Base-by-base conservation (phyloP, 805 yeast species). In the Zygosaccharomyces rouxii region DNA sequence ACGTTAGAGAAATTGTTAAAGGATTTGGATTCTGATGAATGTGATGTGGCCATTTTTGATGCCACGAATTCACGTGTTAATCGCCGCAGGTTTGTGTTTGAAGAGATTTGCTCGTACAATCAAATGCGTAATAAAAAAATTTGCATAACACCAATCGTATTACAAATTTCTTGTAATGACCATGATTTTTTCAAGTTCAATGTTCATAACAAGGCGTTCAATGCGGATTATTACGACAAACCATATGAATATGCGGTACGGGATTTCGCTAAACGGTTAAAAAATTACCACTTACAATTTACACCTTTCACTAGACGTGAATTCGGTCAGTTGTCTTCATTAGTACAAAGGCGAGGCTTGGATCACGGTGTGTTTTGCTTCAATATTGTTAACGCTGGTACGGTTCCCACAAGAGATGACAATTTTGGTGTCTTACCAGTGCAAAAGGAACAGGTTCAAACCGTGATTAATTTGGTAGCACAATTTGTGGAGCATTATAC, bases 151-250 rank as follows among this genome's bases (percentile, higher is more conserved):
- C 74, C 85, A 2, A 61, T 81, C 11, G 70, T 84, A 7, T 66
- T 84, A 37, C 86, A 84, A 59, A 76, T 84, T 25, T 74, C 78
- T 53, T 81, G 86, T 57, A 64, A 71, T n/a, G 78, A 81, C 59
- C 63, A 64, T 26, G 71, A 71, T 14, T 71, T 81, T 26, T 66
- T 82, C 55, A 71, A 77, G 50, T 84, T 63, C 63, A 84, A 84
- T 64, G 80, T 84, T 46, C 81, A 78, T 56, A 78, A 80, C 44
- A 84, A 84, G 62, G 76, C 89, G 0, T 71, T 68, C 46, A 83
- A 82, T 58, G 74, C 72, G 33, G 90, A 84, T 61, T 84, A 84
- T 62, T 67, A 62, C 46, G 75, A 75, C 41, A 70, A 71, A 54
- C 76, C 79, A 38, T 77, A 79, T 54, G 73, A 73, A 29, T 60